phyloP scores from a whole-genome alignment of 2,329 filamentous ascomycete species.

The Pseudopyricularia javanii region DNA sequence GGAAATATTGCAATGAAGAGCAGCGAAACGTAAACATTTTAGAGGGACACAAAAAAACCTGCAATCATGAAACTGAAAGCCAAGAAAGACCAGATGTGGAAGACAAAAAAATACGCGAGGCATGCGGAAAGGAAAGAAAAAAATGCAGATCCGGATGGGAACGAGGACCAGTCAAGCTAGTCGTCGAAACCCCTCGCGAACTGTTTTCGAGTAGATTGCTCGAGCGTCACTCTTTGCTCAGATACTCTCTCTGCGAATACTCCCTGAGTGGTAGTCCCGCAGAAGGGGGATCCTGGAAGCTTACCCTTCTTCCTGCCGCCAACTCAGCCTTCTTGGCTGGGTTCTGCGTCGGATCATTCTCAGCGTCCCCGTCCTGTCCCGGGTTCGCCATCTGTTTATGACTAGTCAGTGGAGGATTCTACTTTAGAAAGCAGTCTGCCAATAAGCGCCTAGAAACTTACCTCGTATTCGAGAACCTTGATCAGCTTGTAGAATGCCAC shows the following conservation, averaged over 20 bases:
- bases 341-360: slow-evolving; percentile 30
- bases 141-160: not conserved
- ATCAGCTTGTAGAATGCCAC: slow-evolving; percentile 36
- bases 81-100: not conserved
- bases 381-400: slow-evolving; percentile 28
- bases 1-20: too few relatives aligned
- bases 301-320: slow-evolving; percentile 1
- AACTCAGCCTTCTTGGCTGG: slow-evolving; percentile 22
- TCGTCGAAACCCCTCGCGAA: not conserved
- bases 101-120: not conserved
- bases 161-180: not conserved
- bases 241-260: not conserved
- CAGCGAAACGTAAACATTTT: too few relatives aligned
- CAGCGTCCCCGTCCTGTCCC: slow-evolving; percentile 28
- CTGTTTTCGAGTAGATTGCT: not conserved
- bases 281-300: not conserved
- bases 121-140: not conserved
- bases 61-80: not conserved
- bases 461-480: slow-evolving; percentile 37
- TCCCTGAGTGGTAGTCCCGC: not conserved
- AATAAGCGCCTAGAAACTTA: slow-evolving; percentile 3
- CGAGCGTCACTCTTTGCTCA: not conserved
- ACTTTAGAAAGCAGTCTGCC: too few relatives aligned
- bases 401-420: slow-evolving; percentile 1
- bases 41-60: too few relatives aligned